A percentile compares a stretch with the other conserved stretches of the same genome.
These are phyloP conservation scores for Triticum urartu DNA, from an alignment of 176 grass and related monocot genomes.

Conservation along the genomic window DNA sequence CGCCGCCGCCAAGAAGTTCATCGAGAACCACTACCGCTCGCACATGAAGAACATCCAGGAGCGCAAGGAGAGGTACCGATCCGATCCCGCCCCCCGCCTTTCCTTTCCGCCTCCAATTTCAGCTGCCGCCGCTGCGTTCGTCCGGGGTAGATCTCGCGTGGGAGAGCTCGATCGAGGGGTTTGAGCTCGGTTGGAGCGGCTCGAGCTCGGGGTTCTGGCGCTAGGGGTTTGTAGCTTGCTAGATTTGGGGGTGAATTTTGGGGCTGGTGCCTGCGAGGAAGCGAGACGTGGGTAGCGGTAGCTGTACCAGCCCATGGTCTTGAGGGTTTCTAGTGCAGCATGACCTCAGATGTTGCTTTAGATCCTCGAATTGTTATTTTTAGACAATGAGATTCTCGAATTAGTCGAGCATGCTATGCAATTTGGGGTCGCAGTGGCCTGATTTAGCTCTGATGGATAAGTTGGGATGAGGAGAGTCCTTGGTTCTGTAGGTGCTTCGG, in stretches of 20 bases:
- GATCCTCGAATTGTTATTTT: not conserved
- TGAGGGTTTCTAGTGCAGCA: not conserved
- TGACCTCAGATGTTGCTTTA: not conserved
- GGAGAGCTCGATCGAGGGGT: conserved; percentile 34
- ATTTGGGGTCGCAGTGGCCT: not conserved
- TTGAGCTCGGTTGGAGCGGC: conserved; percentile 1
- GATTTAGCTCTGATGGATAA: not conserved
- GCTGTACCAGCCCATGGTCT: not conserved
- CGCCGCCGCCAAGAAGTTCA: conserved; percentile 97
- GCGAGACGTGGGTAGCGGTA: not conserved
- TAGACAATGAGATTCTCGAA: not conserved
- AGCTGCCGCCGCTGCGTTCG: not conserved
- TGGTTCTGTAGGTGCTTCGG: not conserved
- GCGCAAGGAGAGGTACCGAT: conserved; percentile 79
- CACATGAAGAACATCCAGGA: conserved; percentile 96
- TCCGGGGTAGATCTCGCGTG: conserved; percentile 42
- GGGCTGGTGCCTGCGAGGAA: not conserved
- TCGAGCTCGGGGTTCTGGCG: conserved; percentile 18
- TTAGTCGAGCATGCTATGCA: not conserved
- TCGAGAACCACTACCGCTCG: conserved; percentile 98
- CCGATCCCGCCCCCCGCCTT: not conserved
- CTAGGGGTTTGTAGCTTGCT: not conserved
- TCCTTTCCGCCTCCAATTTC: not conserved
- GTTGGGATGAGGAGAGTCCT: not conserved
- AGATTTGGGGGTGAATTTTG: conserved; percentile 1